Evolutionary conservation across 805 yeast genomes (phyloP), one percentile per base, ranked within the genome.

Genomic region (Peterozyma toletana): DNA sequence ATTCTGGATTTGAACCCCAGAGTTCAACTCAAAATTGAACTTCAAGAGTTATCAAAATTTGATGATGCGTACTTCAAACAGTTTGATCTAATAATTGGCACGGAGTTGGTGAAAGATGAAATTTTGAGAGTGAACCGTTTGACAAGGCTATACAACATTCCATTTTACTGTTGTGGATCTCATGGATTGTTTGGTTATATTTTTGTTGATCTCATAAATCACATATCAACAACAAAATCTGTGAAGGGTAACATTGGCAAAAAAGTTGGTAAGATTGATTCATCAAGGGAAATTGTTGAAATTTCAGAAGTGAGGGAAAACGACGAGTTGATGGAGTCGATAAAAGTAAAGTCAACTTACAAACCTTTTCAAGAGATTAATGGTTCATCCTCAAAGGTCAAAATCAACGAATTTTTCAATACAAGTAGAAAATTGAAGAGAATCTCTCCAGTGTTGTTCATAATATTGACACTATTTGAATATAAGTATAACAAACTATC

Each of bases 111-210:
- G 13, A 63, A 63, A 41, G 30, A 43, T 0, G 70, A 77, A 35
- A 63, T 81, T 9, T 45, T 63, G 3, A 48, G 54, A 4, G 51
- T 93, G 37, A 86, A 88, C 55, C 53, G 51, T 0, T 59, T 72
- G 31, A 72, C 90, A 7, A 74, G 97, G 51, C 41, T 54, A 2
- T 63, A 71, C 15, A 67, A 68, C 29, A 72, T 81, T 15, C 86
- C 96, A 3, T 68, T 93, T 30, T 88, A 85, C 57, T 70, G 76
- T 13, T 65, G 86, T 1, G 83, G 81, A 0, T 56, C 79, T 2
- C 83, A 83, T 59, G 99, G 99, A 0, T 65, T 90, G 56, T 88
- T 75, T 58, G 96, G 96, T 1, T 86, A 77, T 54, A 73, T 87
- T 1, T 83, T 90, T 57, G 78, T 80, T 3, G 99, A 93, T 61